Percentiles rank a stretch among this genome's conserved stretches.
Evolutionary conservation across 2,329 filamentous ascomycete genomes (phyloP).

Genomic region (Davidsoniella neocaledoniae): DNA sequence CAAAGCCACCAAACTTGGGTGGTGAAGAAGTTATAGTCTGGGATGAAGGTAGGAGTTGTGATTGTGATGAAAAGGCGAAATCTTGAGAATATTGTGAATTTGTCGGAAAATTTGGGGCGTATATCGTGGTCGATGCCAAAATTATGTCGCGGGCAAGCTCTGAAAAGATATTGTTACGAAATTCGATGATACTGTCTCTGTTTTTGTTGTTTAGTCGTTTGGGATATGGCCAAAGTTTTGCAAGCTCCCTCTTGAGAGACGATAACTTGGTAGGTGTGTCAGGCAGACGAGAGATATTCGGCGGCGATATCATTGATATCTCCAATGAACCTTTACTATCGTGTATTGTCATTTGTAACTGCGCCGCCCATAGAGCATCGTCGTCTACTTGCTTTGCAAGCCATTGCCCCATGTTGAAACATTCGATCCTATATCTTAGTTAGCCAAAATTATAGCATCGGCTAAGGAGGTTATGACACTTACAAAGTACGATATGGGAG

Average conservation of each 20-base stretch:
- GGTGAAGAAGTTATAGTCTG: background rate
- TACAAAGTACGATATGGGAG: constrained; percentile 9
- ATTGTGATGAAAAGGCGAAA: background rate
- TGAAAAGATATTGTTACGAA: background rate
- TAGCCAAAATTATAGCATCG: background rate
- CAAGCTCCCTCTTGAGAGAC: background rate
- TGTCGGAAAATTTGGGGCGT: background rate
- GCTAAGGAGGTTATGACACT: background rate
- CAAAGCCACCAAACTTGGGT: background rate
- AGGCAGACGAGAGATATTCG: background rate
- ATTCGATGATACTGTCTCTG: background rate
- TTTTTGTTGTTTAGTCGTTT: background rate
- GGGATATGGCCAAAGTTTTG: background rate
- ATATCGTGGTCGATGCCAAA: background rate
- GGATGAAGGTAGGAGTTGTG: background rate
- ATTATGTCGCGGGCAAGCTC: background rate
- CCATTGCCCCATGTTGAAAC: background rate
- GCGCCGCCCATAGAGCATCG: constrained; percentile 3
- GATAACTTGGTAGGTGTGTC: background rate
- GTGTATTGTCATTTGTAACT: background rate
- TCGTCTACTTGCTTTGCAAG: background rate
- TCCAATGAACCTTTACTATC: background rate
- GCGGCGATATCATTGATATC: background rate
- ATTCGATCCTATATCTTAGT: constrained; percentile 4
- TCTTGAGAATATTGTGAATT: background rate